Base-by-base conservation (phyloP, 768 basidiomycete genomes). In the Boletales sp. region DNA sequence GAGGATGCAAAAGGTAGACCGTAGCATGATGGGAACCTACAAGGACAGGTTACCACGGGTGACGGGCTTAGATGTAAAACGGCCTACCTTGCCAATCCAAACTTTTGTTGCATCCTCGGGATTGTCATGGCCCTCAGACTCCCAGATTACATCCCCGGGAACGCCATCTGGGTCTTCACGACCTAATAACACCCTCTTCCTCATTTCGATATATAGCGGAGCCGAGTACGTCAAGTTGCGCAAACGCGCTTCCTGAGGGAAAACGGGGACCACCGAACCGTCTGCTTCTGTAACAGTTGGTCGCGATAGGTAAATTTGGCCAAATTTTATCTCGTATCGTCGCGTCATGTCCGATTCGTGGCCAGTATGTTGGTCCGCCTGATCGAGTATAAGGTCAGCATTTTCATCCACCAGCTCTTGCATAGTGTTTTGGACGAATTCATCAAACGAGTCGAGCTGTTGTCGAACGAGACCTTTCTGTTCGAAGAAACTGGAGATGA, bases 401-500 rank as follows among this genome's bases (percentile, higher is more conserved):
- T 91, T 91, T 72, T 99, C 97, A 67, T 97, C 97, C 18, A 99
- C 94, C 21, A 99, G 79, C 67, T 98, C 97, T 71, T 98, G 95
- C 94, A 99, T 97, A 13, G 94, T 97, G 60, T 97, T 97, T 66
- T 97, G 93, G 31, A 99, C 91, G 63, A 98, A 99, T 72, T 98
- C 95, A 67, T 99, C 94, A 70, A 95, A 99, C 11, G 91, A 94
- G 73, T 95, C 94, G 47, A 98, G 83, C 67, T 99, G 97, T 67
- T 99, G 97, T 42, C 92, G 83, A 46, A 98, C 97, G 53, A 99
- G 86, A 71, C 95, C 95, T 69, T 95, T 97, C 68, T 93, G 90
- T 55, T 92, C 87, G 69, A 99, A 98, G 75, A 95, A 99, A 62
- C 90, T 86, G 54, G 90, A 87, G 61, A 98, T 97, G 65, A 99